phyloP scores from a whole-genome alignment of 2,329 filamentous ascomycete genomes.

The Cyphellophora attinorum region DNA sequence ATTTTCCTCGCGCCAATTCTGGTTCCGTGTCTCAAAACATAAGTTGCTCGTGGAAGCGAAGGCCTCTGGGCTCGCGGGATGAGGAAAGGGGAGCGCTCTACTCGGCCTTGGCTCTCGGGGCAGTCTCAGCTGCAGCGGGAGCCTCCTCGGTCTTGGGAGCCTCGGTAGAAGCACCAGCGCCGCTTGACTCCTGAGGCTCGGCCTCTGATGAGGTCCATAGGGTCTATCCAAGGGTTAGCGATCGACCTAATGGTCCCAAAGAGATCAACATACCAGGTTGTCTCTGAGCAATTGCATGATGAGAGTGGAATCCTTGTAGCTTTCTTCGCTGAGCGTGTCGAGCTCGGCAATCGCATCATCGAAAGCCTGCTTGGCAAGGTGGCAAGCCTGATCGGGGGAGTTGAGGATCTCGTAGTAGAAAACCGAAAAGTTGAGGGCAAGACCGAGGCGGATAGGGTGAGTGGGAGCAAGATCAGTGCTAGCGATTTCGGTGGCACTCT shows the following conservation, averaged over 20 bases:
- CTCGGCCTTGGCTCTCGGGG: conserved; percentile 4
- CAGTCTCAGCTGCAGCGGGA: conserved; percentile 11
- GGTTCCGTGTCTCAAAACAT: no score
- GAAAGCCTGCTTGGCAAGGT: conserved; percentile 91
- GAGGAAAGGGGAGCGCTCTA: no score
- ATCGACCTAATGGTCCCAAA: not conserved
- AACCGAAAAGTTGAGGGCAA: conserved; percentile 92
- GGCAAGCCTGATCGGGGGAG: conserved; percentile 95
- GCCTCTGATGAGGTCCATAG: conserved; percentile 99
- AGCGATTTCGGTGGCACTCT: conserved; percentile 82
- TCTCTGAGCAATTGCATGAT: conserved; percentile 98
- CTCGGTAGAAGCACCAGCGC: conserved; percentile 19
- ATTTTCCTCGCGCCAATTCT: no score
- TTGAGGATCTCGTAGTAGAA: conserved; percentile 99
- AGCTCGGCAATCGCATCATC: conserved; percentile 97
- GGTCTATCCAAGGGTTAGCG: conserved; percentile 51
- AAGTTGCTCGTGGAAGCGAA: no score
- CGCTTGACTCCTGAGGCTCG: conserved; percentile 57
- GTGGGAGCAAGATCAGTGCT: conserved; percentile 82
- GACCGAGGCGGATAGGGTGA: conserved; percentile 84
- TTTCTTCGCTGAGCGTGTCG: conserved; percentile 93
- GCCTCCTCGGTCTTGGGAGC: conserved; percentile 17
- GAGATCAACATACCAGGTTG: conserved; percentile 62
- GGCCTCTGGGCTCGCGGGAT: no score
- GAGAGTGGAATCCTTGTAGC: conserved; percentile 97